phyloP scores from a whole-genome alignment of 192 early-diverging fungal species.

The Entrophospora sp. region DNA sequence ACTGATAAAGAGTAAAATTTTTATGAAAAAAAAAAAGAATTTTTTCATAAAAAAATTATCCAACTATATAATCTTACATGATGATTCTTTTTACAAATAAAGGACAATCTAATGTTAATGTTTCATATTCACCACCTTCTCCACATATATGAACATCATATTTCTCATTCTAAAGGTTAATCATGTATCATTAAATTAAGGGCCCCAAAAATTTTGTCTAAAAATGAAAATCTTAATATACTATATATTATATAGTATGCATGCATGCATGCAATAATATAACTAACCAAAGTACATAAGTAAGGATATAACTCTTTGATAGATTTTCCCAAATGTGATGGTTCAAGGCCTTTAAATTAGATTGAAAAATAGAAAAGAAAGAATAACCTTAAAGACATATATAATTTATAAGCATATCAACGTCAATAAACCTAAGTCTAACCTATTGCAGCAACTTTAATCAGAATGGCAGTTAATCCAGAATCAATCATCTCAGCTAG shows the following conservation, averaged over 20 bases:
- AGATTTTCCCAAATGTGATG: slow-evolving; percentile 66
- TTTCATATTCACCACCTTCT: slow-evolving; percentile 97
- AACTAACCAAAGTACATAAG: slow-evolving; percentile 57
- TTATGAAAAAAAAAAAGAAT: no score
- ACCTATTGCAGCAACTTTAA: slow-evolving; percentile 83
- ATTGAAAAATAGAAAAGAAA: background rate
- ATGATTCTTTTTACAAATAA: slow-evolving; percentile 80
- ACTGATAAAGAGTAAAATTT: slow-evolving; percentile 42
- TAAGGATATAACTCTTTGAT: slow-evolving; percentile 70
- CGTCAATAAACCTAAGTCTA: slow-evolving; percentile 17
- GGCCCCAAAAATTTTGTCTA: no score
- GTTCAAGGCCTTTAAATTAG: slow-evolving; percentile 50
- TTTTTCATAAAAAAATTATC: no score
- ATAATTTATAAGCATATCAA: background rate
- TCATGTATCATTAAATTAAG: no score
- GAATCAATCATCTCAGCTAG: slow-evolving; percentile 76
- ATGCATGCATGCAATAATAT: no score
- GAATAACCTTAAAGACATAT: background rate
- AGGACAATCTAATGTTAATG: slow-evolving; percentile 86
- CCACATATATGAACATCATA: slow-evolving; percentile 87
- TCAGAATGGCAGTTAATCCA: slow-evolving; percentile 73
- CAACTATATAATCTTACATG: slow-evolving; percentile 58
- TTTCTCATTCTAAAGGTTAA: slow-evolving; percentile 55
- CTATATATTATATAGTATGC: no score
- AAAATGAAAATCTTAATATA: no score